Conservation (phyloP, 164 flowering plant genomes). For the Magnolia changhungtana region DNA sequence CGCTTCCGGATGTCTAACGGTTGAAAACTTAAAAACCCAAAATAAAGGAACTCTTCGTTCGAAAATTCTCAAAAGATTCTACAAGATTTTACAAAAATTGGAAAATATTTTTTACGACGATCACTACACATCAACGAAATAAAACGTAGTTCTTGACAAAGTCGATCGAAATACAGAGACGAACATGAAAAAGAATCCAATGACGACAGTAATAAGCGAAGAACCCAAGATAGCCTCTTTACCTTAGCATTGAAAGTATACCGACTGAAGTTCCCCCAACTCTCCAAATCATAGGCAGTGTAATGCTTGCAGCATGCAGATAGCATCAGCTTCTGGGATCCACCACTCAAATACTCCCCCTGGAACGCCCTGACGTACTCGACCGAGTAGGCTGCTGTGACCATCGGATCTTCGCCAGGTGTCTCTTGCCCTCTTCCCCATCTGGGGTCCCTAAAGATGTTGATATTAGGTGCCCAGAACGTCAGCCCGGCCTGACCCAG, state of each 20-base stretch:
- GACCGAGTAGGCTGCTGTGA: conserved; percentile 29
- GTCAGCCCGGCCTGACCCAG: conserved; percentile 46
- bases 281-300: conserved; percentile 92
- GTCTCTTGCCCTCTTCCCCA: conserved; percentile 59
- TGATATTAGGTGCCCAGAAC: conserved; percentile 53
- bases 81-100: too few relatives aligned
- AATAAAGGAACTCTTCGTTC: too few relatives aligned
- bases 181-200: neutral
- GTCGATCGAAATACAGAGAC: too few relatives aligned
- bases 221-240: conserved; percentile 4
- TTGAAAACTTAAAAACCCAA: too few relatives aligned
- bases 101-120: too few relatives aligned
- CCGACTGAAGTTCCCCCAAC: conserved; percentile 59
- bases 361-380: conserved; percentile 42
- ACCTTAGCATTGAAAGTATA: conserved; percentile 93
- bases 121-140: too few relatives aligned
- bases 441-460: conserved; percentile 50
- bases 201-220: neutral
- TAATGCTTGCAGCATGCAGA: conserved; percentile 99
- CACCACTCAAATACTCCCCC: conserved; percentile 21
- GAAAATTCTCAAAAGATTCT: too few relatives aligned
- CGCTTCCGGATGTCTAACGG: too few relatives aligned
- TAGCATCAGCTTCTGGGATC: conserved; percentile 41
- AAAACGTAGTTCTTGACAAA: too few relatives aligned
- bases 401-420: conserved; percentile 45